phyloP scores from a whole-genome alignment of 345 rosid genomes.

The Cardamine resedifolia region DNA sequence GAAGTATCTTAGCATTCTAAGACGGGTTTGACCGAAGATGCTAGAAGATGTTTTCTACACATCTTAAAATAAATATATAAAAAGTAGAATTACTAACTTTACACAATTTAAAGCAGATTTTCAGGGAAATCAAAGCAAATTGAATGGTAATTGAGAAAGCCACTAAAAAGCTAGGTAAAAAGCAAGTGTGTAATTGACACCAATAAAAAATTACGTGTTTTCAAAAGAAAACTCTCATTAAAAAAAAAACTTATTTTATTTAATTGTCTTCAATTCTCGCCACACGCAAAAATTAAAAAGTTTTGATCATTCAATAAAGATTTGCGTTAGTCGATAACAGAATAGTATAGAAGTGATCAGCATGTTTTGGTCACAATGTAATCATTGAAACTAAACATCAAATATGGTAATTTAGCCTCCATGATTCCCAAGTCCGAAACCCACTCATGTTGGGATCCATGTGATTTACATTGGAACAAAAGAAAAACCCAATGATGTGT shows the following conservation, averaged over 20 bases:
- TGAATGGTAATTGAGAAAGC: too few relatives aligned
- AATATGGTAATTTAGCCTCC: background rate
- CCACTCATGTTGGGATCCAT: constrained; percentile 33
- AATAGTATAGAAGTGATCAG: background rate
- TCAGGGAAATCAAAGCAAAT: too few relatives aligned
- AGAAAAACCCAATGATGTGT: constrained; percentile 1
- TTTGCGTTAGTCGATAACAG: background rate
- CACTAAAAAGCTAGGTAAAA: too few relatives aligned
- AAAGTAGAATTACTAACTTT: too few relatives aligned
- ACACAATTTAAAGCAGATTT: too few relatives aligned
- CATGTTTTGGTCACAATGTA: background rate
- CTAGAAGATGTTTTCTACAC: too few relatives aligned
- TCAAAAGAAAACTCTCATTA: too few relatives aligned
- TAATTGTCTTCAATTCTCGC: background rate
- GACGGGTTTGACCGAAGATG: too few relatives aligned
- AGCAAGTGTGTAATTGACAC: too few relatives aligned
- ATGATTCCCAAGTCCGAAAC: constrained; percentile 4
- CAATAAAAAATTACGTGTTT: too few relatives aligned
- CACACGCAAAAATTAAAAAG: background rate
- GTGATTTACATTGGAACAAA: constrained; percentile 14
- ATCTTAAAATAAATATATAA: too few relatives aligned
- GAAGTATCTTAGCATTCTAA: too few relatives aligned
- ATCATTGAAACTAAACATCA: constrained; percentile 19
- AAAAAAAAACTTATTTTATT: background rate
- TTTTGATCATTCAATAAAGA: background rate